phyloP scores from a whole-genome alignment of 257 asterid species.

The Datura wrightii region DNA sequence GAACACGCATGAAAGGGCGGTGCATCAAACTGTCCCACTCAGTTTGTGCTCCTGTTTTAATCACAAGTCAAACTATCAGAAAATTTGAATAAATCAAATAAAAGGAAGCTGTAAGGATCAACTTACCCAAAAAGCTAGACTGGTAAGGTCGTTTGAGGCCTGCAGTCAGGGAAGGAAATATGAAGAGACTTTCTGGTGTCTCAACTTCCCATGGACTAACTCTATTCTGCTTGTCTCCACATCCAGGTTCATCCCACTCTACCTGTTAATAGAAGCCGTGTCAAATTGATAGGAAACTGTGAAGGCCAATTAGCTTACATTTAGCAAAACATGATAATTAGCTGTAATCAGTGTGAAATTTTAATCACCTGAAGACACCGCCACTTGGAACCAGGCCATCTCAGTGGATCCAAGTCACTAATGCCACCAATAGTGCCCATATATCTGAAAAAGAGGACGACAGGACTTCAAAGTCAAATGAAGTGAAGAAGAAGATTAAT shows the following conservation, averaged over 20 bases:
- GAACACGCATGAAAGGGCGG: conserved; percentile 64
- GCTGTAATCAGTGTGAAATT: background rate
- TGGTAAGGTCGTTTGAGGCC: conserved; percentile 88
- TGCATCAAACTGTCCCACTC: conserved; percentile 70
- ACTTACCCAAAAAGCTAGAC: conserved; percentile 67
- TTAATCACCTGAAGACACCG: conserved; percentile 81
- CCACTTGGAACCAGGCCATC: conserved; percentile 98
- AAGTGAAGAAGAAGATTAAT: background rate
- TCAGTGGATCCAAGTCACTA: conserved; percentile 84
- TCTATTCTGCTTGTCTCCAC: conserved; percentile 81
- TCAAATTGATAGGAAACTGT: background rate
- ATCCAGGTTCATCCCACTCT: conserved; percentile 99
- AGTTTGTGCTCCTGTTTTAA: conserved; percentile 61
- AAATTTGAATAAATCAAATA: background rate
- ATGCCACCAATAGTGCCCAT: conserved; percentile 87
- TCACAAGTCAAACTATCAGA: background rate
- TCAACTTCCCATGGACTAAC: conserved; percentile 98
- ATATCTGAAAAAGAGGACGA: conserved; percentile 50
- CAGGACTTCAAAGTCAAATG: background rate
- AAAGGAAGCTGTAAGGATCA: background rate
- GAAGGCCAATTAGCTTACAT: background rate
- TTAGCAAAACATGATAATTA: background rate
- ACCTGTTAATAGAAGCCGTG: conserved; percentile 52
- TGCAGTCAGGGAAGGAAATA: conserved; percentile 83
- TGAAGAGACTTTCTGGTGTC: conserved; percentile 96